A percentile compares a stretch with the other conserved stretches of the same genome.
Conservation (phyloP, 345 rosid genomes). For the Raphanus sativus region DNA sequence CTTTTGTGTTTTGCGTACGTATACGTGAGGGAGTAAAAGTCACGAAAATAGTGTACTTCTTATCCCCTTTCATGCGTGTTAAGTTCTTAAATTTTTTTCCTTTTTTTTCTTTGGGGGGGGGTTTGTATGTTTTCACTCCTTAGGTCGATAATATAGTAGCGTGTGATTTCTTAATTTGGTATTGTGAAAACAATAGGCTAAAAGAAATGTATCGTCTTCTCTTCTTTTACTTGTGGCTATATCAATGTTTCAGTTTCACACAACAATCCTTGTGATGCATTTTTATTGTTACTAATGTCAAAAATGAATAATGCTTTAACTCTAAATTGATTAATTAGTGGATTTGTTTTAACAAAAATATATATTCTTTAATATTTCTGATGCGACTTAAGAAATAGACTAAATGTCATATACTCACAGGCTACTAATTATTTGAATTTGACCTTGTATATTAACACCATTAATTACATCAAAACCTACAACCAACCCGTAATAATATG, state of each 20-base stretch:
- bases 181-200: conserved; percentile 30
- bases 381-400: neutral
- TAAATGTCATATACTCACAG: neutral
- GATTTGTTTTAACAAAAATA: neutral
- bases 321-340: neutral
- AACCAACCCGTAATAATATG: neutral
- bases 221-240: conserved; percentile 11
- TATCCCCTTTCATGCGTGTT: conserved; percentile 54
- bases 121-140: conserved; percentile 19
- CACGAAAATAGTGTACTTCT: conserved; percentile 33
- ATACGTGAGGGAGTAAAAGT: conserved; percentile 51
- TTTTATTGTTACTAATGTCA: neutral
- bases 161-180: conserved; percentile 40
- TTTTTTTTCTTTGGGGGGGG: conserved; percentile 27
- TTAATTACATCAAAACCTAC: neutral
- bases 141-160: conserved; percentile 41
- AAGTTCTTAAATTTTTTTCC: conserved; percentile 46
- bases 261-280: neutral
- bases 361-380: neutral
- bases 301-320: neutral
- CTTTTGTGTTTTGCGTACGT: conserved; percentile 51
- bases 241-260: neutral
- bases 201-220: conserved; percentile 15
- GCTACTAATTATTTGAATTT: neutral
- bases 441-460: neutral